Percentiles rank a stretch among this genome's conserved stretches.
These are phyloP conservation scores for Daldinia loculata DNA, from an alignment of 495 filamentous ascomycete genomes.

Conservation along the genomic window DNA sequence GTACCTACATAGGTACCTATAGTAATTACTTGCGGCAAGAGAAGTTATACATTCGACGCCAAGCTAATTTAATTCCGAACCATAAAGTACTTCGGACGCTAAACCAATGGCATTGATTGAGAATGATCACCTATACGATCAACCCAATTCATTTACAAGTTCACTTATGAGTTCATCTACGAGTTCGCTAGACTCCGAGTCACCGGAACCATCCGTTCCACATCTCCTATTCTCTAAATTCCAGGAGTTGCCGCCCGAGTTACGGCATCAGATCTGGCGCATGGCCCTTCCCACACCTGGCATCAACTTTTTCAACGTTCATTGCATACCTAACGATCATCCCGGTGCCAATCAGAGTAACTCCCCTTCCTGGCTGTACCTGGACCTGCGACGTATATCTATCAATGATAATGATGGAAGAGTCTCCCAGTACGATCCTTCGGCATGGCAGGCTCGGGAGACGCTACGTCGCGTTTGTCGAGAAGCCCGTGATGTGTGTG, in stretches of 20 bases:
- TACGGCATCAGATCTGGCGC: conserved; percentile 48
- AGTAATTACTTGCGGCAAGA: no score
- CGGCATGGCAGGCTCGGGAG: conserved; percentile 34
- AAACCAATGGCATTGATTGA: background rate
- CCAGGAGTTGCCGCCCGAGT: conserved; percentile 45
- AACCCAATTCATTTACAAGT: background rate
- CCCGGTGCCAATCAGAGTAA: conserved; percentile 30
- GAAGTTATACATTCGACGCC: background rate
- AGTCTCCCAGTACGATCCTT: conserved; percentile 41
- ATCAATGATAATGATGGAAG: conserved; percentile 36
- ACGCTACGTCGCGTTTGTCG: conserved; percentile 32
- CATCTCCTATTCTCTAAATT: conserved; percentile 30
- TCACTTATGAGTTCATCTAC: conserved; percentile 1
- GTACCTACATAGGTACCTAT: no score
- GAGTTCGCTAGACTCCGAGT: background rate
- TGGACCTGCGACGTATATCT: conserved; percentile 39
- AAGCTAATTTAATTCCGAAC: no score
- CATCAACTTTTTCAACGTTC: conserved; percentile 49
- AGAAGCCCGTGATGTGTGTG: conserved; percentile 33
- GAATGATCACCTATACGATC: background rate
- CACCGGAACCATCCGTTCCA: background rate
- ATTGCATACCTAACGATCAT: conserved; percentile 44
- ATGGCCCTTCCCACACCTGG: conserved; percentile 32
- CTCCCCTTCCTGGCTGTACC: conserved; percentile 39
- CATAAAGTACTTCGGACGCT: no score